These are phyloP conservation scores for Candida tetrigidarum DNA, from an alignment of 1,139 yeast species.

Conservation along the genomic window DNA sequence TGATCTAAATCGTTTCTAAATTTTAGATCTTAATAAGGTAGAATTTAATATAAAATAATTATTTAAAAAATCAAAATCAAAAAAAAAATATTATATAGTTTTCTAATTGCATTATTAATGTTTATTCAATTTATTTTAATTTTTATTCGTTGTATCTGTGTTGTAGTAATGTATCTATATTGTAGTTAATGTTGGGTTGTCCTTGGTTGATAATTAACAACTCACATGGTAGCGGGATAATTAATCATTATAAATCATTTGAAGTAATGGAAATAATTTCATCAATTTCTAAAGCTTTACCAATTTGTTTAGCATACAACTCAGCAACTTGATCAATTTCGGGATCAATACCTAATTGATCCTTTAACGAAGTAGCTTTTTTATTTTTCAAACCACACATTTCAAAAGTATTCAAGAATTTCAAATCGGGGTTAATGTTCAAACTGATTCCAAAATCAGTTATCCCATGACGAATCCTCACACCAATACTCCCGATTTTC, in stretches of 20 bases:
- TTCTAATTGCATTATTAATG: conserved; percentile 5
- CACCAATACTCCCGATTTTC: conserved; percentile 90
- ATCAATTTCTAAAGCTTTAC: conserved; percentile 48
- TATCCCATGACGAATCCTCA: conserved; percentile 80
- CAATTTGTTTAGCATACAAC: conserved; percentile 56
- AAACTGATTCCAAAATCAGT: conserved; percentile 92
- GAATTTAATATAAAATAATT: not conserved
- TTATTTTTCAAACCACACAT: conserved; percentile 86
- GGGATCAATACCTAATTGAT: conserved; percentile 21
- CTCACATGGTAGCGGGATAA: not conserved
- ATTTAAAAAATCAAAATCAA: not conserved
- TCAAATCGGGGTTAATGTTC: conserved; percentile 75
- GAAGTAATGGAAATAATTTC: conserved; percentile 50
- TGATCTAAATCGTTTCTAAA: not conserved
- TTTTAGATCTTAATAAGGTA: not conserved
- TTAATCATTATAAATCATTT: conserved; percentile 24
- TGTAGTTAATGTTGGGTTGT: not conserved
- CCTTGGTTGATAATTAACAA: not conserved
- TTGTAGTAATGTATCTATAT: not conserved
- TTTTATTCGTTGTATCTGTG: not conserved
- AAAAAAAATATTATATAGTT: not conserved
- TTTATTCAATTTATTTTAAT: conserved; percentile 1
- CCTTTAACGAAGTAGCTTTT: conserved; percentile 39
- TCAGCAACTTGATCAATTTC: conserved; percentile 50
- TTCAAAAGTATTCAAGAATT: conserved; percentile 67